Base-by-base conservation (phyloP, 148 eudicot species). In the Vaccinium corymbosum region DNA sequence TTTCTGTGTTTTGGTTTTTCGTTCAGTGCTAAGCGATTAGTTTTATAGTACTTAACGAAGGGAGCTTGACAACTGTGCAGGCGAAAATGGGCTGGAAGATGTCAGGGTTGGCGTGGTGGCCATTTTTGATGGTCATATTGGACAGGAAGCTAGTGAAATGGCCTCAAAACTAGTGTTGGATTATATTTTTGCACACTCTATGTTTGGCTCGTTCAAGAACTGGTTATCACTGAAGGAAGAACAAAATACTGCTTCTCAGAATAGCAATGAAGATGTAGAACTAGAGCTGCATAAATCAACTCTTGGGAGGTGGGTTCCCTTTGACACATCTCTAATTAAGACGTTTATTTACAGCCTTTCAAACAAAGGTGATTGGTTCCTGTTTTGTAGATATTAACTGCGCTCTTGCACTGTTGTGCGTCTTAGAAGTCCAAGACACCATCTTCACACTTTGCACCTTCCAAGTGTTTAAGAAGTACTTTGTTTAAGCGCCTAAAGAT, bases 291-390 rank as follows among this genome's bases (percentile, higher is more conserved):
- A 25, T 66, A 66, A 25, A 66, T 2, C 72, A 66, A 22, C 72
- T 66, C 81, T 86, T 8, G 89, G 81, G 82, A 90, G 90, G 93
- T 91, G 78, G 38, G 7, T 29, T 25, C 78, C 29, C n/a, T 70
- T 49, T 27, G 57, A 42, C 19, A 13, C 32, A 53, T 32, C 10
- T 13, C 42, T 12, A 79, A 42, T 53, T 53, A 32, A 79, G 25
- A 75, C 15, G 6, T 75, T 42, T 75, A 9, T 75, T 17, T 42
- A 12, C 46, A 5, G 19, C 14, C 13, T 70, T 27, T 14, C 8
- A 22, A 25, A 66, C 11, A 66, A 25, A 66, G 32, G 2, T 8
- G 32, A 66, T 66, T 2, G 32, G 32, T 66, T 25, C 72, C 72
- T 25, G n/a, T 66, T 25, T 25, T 2, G 35, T 66, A 25, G 72